These are phyloP conservation scores for Phytophthora colocasiae DNA, from an alignment of 352 stramenopile species.

Conservation along the genomic window DNA sequence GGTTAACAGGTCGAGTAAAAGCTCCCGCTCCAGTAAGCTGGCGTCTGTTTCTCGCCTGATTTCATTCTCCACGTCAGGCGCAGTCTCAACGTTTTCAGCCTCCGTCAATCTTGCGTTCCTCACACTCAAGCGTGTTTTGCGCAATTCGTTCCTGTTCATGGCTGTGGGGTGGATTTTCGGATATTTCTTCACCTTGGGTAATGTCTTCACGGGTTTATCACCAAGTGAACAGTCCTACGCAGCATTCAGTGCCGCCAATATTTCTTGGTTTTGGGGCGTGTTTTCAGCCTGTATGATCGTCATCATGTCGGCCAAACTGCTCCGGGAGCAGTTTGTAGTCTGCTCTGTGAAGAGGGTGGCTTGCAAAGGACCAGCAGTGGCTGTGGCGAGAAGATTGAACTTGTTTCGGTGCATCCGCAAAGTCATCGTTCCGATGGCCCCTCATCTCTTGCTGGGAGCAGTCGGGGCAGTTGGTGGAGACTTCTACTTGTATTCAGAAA, in stretches of 20 bases:
- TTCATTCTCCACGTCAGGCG: too few species aligned
- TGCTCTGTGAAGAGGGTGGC: neutral
- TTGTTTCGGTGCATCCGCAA: conserved; percentile 13
- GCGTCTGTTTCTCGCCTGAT: too few species aligned
- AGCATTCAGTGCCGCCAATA: conserved; percentile 14
- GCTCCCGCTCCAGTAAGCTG: too few species aligned
- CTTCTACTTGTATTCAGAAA: conserved; percentile 8
- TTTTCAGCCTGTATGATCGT: conserved; percentile 19
- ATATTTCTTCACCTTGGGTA: conserved; percentile 12
- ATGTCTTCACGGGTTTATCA: conserved; percentile 10
- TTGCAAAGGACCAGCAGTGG: too few species aligned
- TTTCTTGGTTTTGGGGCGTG: conserved; percentile 15
- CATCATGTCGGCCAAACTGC: conserved; percentile 14
- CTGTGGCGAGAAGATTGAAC: conserved; percentile 1
- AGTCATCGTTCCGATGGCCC: conserved; percentile 4
- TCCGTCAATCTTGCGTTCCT: conserved; percentile 4
- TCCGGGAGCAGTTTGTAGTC: conserved; percentile 16
- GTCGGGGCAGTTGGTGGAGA: conserved; percentile 14
- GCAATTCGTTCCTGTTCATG: conserved; percentile 9
- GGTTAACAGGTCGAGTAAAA: too few species aligned
- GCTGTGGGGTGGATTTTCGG: conserved; percentile 13
- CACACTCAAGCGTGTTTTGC: conserved; percentile 5
- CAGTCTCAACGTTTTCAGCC: too few species aligned
- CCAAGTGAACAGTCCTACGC: conserved; percentile 10
- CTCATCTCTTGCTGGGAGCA: conserved; percentile 11